Evolutionary conservation across 495 filamentous ascomycete genomes (phyloP), one percentile per base, ranked within the genome.

Genomic region (Talaromyces thailandensis): DNA sequence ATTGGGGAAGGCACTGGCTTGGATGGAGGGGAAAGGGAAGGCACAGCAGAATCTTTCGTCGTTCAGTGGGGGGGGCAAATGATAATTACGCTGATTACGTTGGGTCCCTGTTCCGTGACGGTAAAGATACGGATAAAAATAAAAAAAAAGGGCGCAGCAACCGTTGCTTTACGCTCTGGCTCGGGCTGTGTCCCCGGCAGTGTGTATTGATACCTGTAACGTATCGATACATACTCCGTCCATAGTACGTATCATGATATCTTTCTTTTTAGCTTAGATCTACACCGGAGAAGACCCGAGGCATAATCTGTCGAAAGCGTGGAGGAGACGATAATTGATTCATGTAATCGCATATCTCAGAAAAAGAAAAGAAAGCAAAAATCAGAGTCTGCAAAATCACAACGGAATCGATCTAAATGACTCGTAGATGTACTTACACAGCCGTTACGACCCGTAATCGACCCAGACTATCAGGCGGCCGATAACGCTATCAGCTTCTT

Each of bases 21-120:
- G 52, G 50, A 37, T 65, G 68, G 65, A 68, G 65, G 66, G 66
- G 64, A 64, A 61, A 64, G 67, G 62, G 58, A 62, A 58, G 60
- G 60, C 62, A 62, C 52, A 60, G 64, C 56, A 60, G 61, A 58
- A 60, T 29, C 50, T 23, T 23, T 53, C 18, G 16, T 53, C 7
- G 16, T 26, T 55, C 21, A 26, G 51, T 55, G 48, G 51, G 23
- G 51, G 50, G 51, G 51, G 51, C 43, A 48, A 48, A 48, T 21
- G 9, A 9, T 48, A 21, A 48, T 48, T 48, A 48, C n/a, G 11
- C 35, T 48, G 37, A 43, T 18, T 43, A 18, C n/a, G 6, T 43
- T 9, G 43, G 43, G 4, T 12, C 35, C 7, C 43, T 21, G 43
- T 48, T 18, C 43, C 4, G 43, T 18, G 18, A 48, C 43, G 18